Conservation (phyloP, 148 eudicot species). For the Rhododendron vialii region DNA sequence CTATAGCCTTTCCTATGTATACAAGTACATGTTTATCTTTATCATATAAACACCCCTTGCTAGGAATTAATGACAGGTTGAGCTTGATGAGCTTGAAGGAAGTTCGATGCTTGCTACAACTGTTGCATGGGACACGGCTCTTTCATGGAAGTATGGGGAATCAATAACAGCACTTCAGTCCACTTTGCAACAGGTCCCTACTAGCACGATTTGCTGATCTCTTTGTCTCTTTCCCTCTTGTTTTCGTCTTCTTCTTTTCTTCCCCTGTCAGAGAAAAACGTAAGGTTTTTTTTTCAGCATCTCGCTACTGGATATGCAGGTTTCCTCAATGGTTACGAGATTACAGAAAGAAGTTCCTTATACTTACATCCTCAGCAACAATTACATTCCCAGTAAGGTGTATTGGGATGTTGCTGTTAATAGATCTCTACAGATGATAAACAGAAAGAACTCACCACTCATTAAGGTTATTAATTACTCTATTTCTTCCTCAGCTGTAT, state of each 20-base stretch:
- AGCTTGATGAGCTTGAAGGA: slow-evolving; percentile 87
- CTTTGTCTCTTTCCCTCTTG: background rate
- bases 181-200: slow-evolving; percentile 61
- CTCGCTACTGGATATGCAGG: slow-evolving; percentile 37
- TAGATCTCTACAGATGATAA: slow-evolving; percentile 68
- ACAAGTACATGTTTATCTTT: slow-evolving; percentile 16
- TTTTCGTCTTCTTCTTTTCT: background rate
- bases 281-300: background rate
- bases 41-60: slow-evolving; percentile 30
- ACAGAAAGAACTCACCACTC: slow-evolving; percentile 50
- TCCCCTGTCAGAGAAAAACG: background rate
- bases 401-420: slow-evolving; percentile 69
- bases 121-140: slow-evolving; percentile 79
- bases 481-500: background rate
- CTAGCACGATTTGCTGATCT: slow-evolving; percentile 6
- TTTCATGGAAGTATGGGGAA: slow-evolving; percentile 53
- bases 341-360: slow-evolving; percentile 37
- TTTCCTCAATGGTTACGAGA: slow-evolving; percentile 36
- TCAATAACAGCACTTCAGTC: slow-evolving; percentile 63
- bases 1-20: background rate
- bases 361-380: slow-evolving; percentile 31
- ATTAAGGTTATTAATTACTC: slow-evolving; percentile 48
- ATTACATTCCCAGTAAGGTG: slow-evolving; percentile 52
- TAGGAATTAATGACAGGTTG: slow-evolving; percentile 66
- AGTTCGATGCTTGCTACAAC: slow-evolving; percentile 81